These are phyloP conservation scores for Pyrenochaeta sp. DNA, from an alignment of 2,329 filamentous ascomycete genomes.

Conservation along the genomic window DNA sequence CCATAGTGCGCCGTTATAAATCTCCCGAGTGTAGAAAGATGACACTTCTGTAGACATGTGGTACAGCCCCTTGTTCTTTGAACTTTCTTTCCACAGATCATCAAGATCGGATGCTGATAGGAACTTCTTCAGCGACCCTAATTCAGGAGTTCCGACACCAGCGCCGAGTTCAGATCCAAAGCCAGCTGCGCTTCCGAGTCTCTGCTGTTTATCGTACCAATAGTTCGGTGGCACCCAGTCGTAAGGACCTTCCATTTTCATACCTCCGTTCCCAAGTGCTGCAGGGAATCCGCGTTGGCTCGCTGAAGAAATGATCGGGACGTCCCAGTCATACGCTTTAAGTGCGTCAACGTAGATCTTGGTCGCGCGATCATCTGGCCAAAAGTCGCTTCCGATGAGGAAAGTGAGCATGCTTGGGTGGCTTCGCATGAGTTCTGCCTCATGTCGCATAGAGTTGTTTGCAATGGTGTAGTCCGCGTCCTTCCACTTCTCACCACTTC, in stretches of 20 bases:
- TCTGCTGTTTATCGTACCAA: constrained; percentile 63
- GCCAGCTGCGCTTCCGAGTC: constrained; percentile 65
- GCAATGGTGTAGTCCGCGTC: constrained; percentile 64
- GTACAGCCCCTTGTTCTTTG: constrained; percentile 61
- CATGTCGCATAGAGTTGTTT: constrained; percentile 64
- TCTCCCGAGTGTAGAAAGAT: constrained; percentile 62
- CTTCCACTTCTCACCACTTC: constrained; percentile 55
- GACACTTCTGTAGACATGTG: constrained; percentile 67
- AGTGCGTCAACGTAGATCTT: constrained; percentile 62
- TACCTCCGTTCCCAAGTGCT: constrained; percentile 62
- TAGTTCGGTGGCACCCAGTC: constrained; percentile 72
- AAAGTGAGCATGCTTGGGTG: constrained; percentile 67
- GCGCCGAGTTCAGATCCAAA: constrained; percentile 70
- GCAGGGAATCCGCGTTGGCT: constrained; percentile 62
- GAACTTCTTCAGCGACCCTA: constrained; percentile 63
- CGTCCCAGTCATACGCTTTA: constrained; percentile 61
- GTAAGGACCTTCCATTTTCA: constrained; percentile 73
- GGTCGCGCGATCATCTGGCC: constrained; percentile 66
- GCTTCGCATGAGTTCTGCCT: constrained; percentile 65
- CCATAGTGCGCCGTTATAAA: constrained; percentile 66
- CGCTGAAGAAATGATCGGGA: constrained; percentile 65
- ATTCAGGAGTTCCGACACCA: constrained; percentile 68
- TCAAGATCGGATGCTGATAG: constrained; percentile 60
- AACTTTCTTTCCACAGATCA: constrained; percentile 60
- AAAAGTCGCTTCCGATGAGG: constrained; percentile 68